Base-by-base conservation (phyloP, 768 basidiomycete genomes). In the Hygrocybe coccinea region DNA sequence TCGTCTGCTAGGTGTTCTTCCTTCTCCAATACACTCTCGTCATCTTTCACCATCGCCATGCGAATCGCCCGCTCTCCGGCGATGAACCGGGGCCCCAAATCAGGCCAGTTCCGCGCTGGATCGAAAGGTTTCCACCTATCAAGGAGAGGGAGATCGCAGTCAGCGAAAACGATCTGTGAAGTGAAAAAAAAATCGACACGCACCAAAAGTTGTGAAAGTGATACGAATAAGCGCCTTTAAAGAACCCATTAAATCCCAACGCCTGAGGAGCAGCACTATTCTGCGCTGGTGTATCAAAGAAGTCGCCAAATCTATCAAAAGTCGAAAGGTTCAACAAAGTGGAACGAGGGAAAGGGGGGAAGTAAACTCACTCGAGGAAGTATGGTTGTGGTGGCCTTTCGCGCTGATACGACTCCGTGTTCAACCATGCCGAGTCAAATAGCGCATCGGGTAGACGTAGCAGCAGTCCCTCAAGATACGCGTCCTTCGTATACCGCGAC, bases 111-210 rank as follows among this genome's bases (percentile, higher is more conserved):
- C n/a, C 95, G 85, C 7, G 82, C 71, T 1, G 89, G 80, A 70
- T 99, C 95, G 62, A 97, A 97, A 4, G 95, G 90, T 60, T 88
- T 86, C 95, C 95, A 97, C 94, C 94, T 95, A 60, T n/a, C n/a
- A n/a, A n/a, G n/a, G n/a, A n/a, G n/a, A n/a, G 37, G 17, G 17
- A 15, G 22, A 22, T 49, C 24, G 24, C 21, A 39, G 38, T 14
- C 19, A 39, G 38, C 14, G 29, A 46, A 33, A 60, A 51, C 34
- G 57, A 54, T 47, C 57, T 35, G 33, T 49, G 50, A 34, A 39
- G 37, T 37, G 44, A 45, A 6, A 25, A 33, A 24, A 50, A 38
- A 52, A 19, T 6, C 52, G 45, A 2, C 6, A 67, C 82, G 52
- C 53, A 89, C 92, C 92, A 94, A 71, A 83, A 90, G 67, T 94